Evolutionary conservation across 208 protist species (phyloP).

Genomic region (Acanthamoeba divionensis): DNA sequence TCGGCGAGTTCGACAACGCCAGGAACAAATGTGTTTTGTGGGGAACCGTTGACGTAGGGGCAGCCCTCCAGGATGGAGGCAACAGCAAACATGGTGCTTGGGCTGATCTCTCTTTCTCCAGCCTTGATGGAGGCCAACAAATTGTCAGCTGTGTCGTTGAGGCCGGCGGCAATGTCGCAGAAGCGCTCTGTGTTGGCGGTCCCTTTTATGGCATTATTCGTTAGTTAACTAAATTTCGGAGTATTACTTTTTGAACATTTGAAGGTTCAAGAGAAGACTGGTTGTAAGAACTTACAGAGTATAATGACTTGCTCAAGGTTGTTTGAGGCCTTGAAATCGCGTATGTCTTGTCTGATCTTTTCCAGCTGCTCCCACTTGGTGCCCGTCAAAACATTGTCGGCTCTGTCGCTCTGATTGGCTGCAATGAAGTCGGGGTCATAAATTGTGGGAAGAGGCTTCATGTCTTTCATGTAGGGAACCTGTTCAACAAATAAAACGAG

Average conservation of each 20-base stretch:
- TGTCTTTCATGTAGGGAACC: slow-evolving; percentile 86
- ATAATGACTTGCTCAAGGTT: slow-evolving; percentile 95
- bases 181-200: slow-evolving; percentile 98
- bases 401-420: slow-evolving; percentile 94
- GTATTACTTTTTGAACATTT: no score
- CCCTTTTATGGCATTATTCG: no score
- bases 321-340: slow-evolving; percentile 87
- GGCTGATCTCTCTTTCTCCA: slow-evolving; percentile 90
- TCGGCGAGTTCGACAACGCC: slow-evolving; percentile 92
- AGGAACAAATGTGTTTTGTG: slow-evolving; percentile 98
- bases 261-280: no score
- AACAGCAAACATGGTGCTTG: slow-evolving; percentile 94
- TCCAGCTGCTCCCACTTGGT: slow-evolving; percentile 92
- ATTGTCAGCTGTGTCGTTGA: slow-evolving; percentile 96
- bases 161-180: slow-evolving; percentile 83
- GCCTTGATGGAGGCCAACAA: slow-evolving; percentile 88
- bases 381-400: slow-evolving; percentile 93
- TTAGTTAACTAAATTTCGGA: no score
- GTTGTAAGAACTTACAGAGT: no score
- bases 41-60: slow-evolving; percentile 97
- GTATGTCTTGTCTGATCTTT: slow-evolving; percentile 92
- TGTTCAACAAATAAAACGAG: no score
- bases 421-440: slow-evolving; percentile 98
- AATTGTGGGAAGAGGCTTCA: slow-evolving; percentile 92
- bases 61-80: slow-evolving; percentile 94